Evolutionary conservation across 768 basidiomycete species (phyloP).

Genomic region (Rhodotorula taiwanensis): DNA sequence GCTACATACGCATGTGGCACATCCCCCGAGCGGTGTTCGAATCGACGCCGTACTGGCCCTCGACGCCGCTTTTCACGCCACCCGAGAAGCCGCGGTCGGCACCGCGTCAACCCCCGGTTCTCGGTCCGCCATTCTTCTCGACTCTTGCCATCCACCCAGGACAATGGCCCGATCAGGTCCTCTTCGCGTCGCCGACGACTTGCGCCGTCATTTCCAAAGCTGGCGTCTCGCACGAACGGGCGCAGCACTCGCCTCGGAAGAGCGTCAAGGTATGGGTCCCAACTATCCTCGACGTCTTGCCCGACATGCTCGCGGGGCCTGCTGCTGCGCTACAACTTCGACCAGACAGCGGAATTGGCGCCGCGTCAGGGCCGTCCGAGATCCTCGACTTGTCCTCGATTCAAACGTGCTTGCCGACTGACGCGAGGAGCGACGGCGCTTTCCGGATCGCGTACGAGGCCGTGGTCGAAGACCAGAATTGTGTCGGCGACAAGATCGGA

Average conservation of each 20-base stretch:
- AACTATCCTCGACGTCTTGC: background rate
- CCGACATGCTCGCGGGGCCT: background rate
- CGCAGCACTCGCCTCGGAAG: background rate
- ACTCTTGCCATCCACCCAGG: constrained; percentile 15
- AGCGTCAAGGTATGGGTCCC: constrained; percentile 13
- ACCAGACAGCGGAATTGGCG: background rate
- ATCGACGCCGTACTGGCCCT: constrained; percentile 8
- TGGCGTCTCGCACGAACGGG: background rate
- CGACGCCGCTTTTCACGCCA: background rate
- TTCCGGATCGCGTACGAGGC: constrained; percentile 12
- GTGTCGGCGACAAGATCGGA: constrained; percentile 15
- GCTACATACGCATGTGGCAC: constrained; percentile 9
- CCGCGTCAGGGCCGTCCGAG: background rate
- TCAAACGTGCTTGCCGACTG: background rate
- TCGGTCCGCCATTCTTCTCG: constrained; percentile 15
- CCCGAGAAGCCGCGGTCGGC: too few relatives aligned
- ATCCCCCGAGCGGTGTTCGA: background rate
- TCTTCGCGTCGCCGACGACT: background rate
- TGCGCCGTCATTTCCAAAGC: constrained; percentile 3
- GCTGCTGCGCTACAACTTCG: too few relatives aligned
- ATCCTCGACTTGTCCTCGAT: too few relatives aligned
- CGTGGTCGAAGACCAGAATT: constrained; percentile 8
- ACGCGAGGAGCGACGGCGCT: background rate
- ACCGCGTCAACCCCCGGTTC: background rate
- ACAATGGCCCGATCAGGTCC: constrained; percentile 13